Base-by-base conservation (phyloP, 2,329 filamentous ascomycete genomes). In the Paraphoma sp. region DNA sequence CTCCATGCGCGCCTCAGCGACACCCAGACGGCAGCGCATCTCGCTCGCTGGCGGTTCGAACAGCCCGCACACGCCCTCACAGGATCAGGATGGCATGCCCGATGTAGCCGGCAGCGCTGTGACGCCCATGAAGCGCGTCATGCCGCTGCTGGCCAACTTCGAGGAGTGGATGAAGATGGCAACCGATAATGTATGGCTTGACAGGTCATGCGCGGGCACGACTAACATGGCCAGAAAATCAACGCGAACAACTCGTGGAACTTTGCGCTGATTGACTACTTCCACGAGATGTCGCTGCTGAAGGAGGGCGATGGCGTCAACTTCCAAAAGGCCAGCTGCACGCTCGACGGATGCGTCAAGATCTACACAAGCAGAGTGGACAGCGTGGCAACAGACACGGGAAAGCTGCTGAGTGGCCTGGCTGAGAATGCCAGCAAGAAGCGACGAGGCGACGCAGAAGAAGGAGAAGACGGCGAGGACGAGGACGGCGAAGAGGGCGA, bases 81-180 rank as follows among this genome's bases (percentile, higher is more conserved):
- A 72, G 47, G 68, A 76, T 53, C 58, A 73, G 48, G 87, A 87
- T 57, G 81, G 88, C 60, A 84, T 87, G 69, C 79, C 77, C 38
- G 72, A 75, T 57, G 89, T 91, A 45, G 87, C 86, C 56, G 90
- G 91, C 31, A 87, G 83, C 61, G 91, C 90, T 38, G 90, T 96
- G 51, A 97, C 95, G 57, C 95, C 94, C 51, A 94, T 96, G 89
- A 97, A 97, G 84, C 90, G 93, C 59, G 92, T 71, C 33, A 67
- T 97, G 29, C 95, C 95, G 1, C 90, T 99, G 68, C 83, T 99
- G 52, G 95, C 95, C 71, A 99, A 99, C 79, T 99, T 98, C 70
- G 95, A 99, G 77, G 95, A 99, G 76, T 98, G 94, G 95, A 98
- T 99, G 93, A 99, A 98, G 84, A 96, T 99, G 93, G 95, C 95